Conservation (phyloP, 805 yeast species). For the Saccharomycopsis amapae region DNA sequence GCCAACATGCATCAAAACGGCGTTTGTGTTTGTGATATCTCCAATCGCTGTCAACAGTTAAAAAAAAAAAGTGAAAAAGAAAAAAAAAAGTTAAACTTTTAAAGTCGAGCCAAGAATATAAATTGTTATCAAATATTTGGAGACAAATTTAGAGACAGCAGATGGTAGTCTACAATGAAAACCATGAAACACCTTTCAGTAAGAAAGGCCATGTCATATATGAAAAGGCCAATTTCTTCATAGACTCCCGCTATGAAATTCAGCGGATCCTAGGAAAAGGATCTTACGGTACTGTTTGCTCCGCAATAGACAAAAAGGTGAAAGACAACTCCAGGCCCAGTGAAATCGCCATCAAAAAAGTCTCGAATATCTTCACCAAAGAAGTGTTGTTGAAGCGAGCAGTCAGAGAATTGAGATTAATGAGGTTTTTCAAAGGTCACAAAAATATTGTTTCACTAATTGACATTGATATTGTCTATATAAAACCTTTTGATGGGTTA, state of each 20-base stretch:
- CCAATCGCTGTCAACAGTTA: too few species aligned
- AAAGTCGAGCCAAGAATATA: too few species aligned
- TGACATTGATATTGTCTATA: conserved; percentile 64
- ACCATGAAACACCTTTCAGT: too few species aligned
- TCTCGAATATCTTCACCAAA: conserved; percentile 58
- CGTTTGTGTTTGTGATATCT: too few species aligned
- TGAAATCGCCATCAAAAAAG: conserved; percentile 72
- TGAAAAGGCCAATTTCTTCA: conserved; percentile 52
- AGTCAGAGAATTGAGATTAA: conserved; percentile 70
- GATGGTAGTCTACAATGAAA: too few species aligned
- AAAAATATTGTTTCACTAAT: conserved; percentile 67
- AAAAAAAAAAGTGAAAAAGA: too few species aligned
- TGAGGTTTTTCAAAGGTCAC: conserved; percentile 82
- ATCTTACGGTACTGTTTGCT: conserved; percentile 79
- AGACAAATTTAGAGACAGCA: too few species aligned
- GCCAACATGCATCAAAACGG: too few species aligned
- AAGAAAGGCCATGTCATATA: conserved; percentile 30
- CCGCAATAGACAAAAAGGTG: conserved; percentile 47
- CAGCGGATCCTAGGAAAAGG: conserved; percentile 67
- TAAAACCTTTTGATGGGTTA: conserved; percentile 71
- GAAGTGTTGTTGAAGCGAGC: conserved; percentile 72
- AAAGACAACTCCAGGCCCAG: conserved; percentile 15
- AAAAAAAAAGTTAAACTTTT: too few species aligned
- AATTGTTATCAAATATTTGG: too few species aligned
- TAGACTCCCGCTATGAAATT: conserved; percentile 55